phyloP scores from a whole-genome alignment of 257 asterid genomes.

The Echium plantagineum region DNA sequence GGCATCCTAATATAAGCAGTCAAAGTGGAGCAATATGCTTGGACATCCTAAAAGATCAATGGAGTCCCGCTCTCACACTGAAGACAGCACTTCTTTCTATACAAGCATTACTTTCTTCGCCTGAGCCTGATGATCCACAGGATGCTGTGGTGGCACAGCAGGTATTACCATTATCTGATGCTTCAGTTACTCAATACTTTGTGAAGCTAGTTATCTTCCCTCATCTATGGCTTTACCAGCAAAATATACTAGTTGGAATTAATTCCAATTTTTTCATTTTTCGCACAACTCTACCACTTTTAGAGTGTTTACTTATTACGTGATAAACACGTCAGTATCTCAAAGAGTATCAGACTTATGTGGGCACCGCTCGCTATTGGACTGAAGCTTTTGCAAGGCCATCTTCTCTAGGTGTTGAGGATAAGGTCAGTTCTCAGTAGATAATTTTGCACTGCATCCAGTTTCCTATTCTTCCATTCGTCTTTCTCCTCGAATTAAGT shows the following conservation, averaged over 20 bases:
- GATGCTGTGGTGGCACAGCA: constrained; percentile 96
- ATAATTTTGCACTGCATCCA: not conserved
- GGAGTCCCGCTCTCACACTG: constrained; percentile 97
- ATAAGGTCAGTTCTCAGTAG: constrained; percentile 60
- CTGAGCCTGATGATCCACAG: constrained; percentile 94
- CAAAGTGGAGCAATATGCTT: constrained; percentile 99
- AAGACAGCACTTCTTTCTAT: constrained; percentile 94
- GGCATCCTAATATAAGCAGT: constrained; percentile 99
- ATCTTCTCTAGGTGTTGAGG: constrained; percentile 65
- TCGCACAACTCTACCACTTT: not conserved
- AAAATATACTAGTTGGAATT: not conserved
- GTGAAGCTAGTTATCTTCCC: not conserved
- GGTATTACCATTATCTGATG: constrained; percentile 24
- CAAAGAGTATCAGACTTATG: constrained; percentile 57
- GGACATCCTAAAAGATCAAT: constrained; percentile 92
- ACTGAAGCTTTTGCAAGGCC: constrained; percentile 88
- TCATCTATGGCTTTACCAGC: not conserved
- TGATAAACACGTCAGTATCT: constrained; percentile 38
- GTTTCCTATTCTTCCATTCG: not conserved
- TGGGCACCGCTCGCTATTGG: constrained; percentile 94
- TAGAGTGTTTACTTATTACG: constrained; percentile 5
- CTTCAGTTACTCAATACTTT: not conserved
- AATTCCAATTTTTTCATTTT: not conserved
- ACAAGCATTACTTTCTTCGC: constrained; percentile 91
- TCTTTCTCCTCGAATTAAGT: not conserved